Evolutionary conservation across 129 eudicot species (phyloP), one percentile per base, ranked within the genome.

Genomic region (Heracleum sosnowskyi): DNA sequence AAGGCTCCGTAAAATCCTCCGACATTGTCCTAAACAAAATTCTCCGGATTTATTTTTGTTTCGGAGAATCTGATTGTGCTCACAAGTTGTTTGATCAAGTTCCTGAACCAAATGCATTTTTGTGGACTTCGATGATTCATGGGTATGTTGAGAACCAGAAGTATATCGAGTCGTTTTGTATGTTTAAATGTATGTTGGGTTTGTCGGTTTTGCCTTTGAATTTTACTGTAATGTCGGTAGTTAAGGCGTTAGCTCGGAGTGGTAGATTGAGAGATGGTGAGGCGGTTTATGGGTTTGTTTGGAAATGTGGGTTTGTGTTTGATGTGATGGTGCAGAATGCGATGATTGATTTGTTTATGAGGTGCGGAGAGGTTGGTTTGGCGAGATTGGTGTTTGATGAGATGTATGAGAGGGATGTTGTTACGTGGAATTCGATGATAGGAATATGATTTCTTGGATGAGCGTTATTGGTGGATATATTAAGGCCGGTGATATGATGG

Each of bases 111-210:
- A 66, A 66, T 66, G 40, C 72, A 37, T 88, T 85, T 80, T 37
- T 88, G 11, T 88, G 87, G 89, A 85, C 91, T n/a, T 85, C 91
- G 42, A 81, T 88, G 83, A 81, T 88, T 71, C 91, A 88, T 77
- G 91, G 91, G 31, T 60, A 79, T 60, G 83, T 88, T n/a, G 84
- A 85, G 77, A 83, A 77, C 79, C 72, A 70, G 53, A 75, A 76
- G 28, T 77, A 72, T 53, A 57, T 69, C 20, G 63, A 88, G 26
- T 88, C 81, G 47, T 77, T 86, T 69, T 55, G 29, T 10, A 51
- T 88, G 22, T 86, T 81, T 57, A 55, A 36, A 17, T 51, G 74
- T 66, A 88, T 86, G 91, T 80, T 79, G 35, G 83, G 60, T 33
- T 68, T 74, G 68, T 78, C 87, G 20, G 74, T 88, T 69, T 34